Evolutionary conservation across 495 filamentous ascomycete species (phyloP).

Genomic region (Podospora pseudocomata): DNA sequence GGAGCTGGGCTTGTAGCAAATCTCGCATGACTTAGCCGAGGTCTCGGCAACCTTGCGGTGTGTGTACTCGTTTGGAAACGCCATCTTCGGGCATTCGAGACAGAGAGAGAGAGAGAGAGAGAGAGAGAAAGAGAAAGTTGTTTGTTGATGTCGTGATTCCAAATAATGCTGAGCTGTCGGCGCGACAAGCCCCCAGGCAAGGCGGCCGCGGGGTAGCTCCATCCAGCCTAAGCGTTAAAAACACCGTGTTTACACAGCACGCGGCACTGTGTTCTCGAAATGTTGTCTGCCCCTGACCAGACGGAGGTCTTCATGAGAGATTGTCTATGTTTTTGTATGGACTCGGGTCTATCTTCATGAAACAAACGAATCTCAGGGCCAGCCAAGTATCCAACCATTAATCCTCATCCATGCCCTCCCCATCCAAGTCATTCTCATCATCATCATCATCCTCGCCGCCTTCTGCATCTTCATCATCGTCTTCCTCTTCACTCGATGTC

Average conservation of each 20-base stretch:
- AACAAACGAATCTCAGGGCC: background rate
- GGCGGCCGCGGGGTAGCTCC: background rate
- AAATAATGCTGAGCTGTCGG: background rate
- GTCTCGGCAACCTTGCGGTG: conserved; percentile 86
- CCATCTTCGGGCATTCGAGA: conserved; percentile 23
- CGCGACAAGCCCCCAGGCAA: background rate
- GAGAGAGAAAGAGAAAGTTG: background rate
- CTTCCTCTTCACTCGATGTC: conserved; percentile 47
- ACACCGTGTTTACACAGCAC: background rate
- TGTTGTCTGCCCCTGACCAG: background rate
- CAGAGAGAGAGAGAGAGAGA: too few relatives aligned
- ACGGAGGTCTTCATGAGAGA: background rate
- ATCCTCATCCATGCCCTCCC: conserved; percentile 10
- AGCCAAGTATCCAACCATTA: background rate
- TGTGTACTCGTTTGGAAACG: conserved; percentile 78
- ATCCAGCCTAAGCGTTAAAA: background rate
- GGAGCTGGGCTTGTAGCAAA: conserved; percentile 85
- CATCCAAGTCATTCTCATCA: conserved; percentile 25
- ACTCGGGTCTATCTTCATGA: background rate
- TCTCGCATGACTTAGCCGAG: conserved; percentile 73
- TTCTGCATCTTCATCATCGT: conserved; percentile 47
- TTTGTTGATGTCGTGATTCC: background rate
- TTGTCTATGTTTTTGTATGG: background rate
- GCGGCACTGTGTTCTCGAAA: background rate
- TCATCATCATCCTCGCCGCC: conserved; percentile 45